phyloP scores from a whole-genome alignment of 177 flowering plant genomes.

The Vitis hybrid region DNA sequence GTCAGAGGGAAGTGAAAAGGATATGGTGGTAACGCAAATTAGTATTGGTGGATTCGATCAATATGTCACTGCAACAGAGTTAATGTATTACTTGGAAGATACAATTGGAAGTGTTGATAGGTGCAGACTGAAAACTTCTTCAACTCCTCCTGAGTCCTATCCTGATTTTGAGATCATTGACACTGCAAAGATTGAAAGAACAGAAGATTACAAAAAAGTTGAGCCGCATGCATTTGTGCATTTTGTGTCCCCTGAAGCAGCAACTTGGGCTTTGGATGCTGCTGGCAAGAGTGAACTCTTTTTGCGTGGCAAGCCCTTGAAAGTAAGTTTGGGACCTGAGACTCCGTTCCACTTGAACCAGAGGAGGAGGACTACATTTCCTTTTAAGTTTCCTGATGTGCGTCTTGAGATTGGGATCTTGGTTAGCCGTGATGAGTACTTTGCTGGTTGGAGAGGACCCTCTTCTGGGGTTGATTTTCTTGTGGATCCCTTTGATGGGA shows the following conservation, averaged over 20 bases:
- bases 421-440: slow-evolving; percentile 49
- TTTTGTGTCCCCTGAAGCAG: slow-evolving; percentile 58
- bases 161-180: slow-evolving; percentile 50
- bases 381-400: slow-evolving; percentile 55
- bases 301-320: slow-evolving; percentile 37
- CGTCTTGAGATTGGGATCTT: slow-evolving; percentile 57
- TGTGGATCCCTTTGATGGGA: slow-evolving; percentile 78
- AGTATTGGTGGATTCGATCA: slow-evolving; percentile 71
- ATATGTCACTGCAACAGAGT: slow-evolving; percentile 44
- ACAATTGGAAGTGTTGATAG: slow-evolving; percentile 63
- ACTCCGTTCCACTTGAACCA: slow-evolving; percentile 51
- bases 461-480: slow-evolving; percentile 59
- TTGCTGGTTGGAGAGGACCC: slow-evolving; percentile 79
- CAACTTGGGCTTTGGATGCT: slow-evolving; percentile 40
- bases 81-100: slow-evolving; percentile 49
- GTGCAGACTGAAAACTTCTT: slow-evolving; percentile 81
- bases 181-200: slow-evolving; percentile 15
- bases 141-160: slow-evolving; percentile 71
- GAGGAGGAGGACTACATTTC: slow-evolving; percentile 52
- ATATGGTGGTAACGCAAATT: slow-evolving; percentile 50
- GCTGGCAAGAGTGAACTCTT: slow-evolving; percentile 50
- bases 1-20: slow-evolving; percentile 17
- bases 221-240: slow-evolving; percentile 94
- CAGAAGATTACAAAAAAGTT: slow-evolving; percentile 53
- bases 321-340: slow-evolving; percentile 65